These are phyloP conservation scores for Globisporangium okanoganense DNA, from an alignment of 352 stramenopile genomes.

Conservation along the genomic window DNA sequence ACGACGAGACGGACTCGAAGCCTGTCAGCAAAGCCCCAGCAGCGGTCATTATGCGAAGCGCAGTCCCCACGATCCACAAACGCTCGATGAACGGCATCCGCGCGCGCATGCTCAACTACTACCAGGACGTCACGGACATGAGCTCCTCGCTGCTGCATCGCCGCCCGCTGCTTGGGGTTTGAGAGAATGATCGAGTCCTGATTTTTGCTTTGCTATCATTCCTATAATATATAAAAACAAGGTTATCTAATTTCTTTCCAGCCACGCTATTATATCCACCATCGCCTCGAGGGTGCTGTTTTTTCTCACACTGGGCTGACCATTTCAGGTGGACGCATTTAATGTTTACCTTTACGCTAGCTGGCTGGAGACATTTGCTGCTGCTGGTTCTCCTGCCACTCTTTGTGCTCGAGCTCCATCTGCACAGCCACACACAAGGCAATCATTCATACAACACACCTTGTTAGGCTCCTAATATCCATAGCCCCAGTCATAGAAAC, in stretches of 20 bases:
- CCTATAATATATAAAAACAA: not conserved
- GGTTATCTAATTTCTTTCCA: not conserved
- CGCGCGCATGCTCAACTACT: conserved; percentile 8
- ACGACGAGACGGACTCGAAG: not conserved
- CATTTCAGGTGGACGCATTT: not conserved
- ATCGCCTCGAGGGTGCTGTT: not conserved
- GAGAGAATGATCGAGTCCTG: not conserved
- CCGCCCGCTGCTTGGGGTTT: conserved; percentile 1
- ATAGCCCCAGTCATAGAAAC: not conserved
- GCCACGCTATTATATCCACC: not conserved
- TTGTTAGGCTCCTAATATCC: conserved; percentile 10
- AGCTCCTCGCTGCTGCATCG: conserved; percentile 6
- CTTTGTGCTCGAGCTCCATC: conserved; percentile 55
- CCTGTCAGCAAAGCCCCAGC: not conserved
- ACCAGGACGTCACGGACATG: conserved; percentile 7
- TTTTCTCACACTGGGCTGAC: not conserved
- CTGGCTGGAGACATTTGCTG: conserved; percentile 19
- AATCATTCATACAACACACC: conserved; percentile 16
- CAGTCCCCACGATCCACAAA: not conserved
- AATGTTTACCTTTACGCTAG: not conserved
- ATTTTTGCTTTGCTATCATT: not conserved
- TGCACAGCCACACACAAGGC: conserved; percentile 14
- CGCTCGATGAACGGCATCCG: conserved; percentile 2
- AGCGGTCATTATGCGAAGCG: not conserved
- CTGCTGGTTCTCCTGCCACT: conserved; percentile 47